Evolutionary conservation across 257 asterid genomes (phyloP).

Genomic region (Penstemon davidsonii): DNA sequence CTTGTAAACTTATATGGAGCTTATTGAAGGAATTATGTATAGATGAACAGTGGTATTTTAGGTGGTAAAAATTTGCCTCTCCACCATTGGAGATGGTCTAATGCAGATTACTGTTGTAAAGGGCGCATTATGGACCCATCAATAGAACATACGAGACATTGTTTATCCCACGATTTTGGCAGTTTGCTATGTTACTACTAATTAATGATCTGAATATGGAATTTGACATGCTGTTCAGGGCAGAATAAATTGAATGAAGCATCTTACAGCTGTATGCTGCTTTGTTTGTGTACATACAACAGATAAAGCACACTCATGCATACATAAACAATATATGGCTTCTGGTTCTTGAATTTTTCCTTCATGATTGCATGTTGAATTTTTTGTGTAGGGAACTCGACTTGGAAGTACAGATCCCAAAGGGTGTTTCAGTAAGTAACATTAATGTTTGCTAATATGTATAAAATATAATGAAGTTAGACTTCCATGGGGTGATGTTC

Average conservation of each 20-base stretch:
- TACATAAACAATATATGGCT: neutral
- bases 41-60: no score
- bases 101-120: conserved; percentile 6
- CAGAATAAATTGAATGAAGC: neutral
- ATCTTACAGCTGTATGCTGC: neutral
- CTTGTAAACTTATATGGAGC: no score
- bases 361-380: no score
- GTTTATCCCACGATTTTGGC: neutral
- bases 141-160: conserved; percentile 4
- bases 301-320: neutral
- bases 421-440: conserved; percentile 96
- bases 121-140: conserved; percentile 13
- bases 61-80: no score
- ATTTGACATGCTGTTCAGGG: conserved; percentile 25
- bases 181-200: conserved; percentile 8
- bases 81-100: neutral
- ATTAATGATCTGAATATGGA: conserved; percentile 7
- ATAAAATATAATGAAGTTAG: conserved; percentile 23
- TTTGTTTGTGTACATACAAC: neutral
- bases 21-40: no score
- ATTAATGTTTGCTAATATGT: conserved; percentile 22
- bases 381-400: conserved; percentile 84
- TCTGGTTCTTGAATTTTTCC: conserved; percentile 24
- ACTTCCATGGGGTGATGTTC: conserved; percentile 14
- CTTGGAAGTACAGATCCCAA: conserved; percentile 99